phyloP scores from a whole-genome alignment of 2,329 filamentous ascomycete species.

The Beauveria scarabaeidicola region DNA sequence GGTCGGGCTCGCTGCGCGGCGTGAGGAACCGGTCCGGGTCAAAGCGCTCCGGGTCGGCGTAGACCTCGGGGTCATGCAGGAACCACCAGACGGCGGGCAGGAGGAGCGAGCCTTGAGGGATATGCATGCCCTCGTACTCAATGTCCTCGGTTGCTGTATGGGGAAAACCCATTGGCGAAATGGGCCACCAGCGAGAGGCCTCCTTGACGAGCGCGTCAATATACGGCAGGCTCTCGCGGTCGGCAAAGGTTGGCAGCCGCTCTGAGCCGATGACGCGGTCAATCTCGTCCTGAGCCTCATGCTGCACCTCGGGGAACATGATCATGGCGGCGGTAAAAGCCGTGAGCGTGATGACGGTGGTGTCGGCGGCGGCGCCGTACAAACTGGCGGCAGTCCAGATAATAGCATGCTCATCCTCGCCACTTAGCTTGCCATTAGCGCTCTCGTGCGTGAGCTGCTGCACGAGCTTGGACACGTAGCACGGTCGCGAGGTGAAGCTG shows the following conservation, averaged over 20 bases:
- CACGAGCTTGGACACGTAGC: slow-evolving; percentile 19
- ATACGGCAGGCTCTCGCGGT: slow-evolving; percentile 37
- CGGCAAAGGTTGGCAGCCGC: slow-evolving; percentile 33
- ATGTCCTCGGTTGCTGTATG: slow-evolving; percentile 27
- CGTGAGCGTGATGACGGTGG: slow-evolving; percentile 18
- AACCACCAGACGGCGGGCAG: slow-evolving; percentile 22
- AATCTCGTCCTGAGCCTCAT: slow-evolving; percentile 31
- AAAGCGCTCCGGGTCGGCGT: slow-evolving; percentile 34
- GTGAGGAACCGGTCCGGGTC: slow-evolving; percentile 25
- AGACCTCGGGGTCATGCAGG: slow-evolving; percentile 60
- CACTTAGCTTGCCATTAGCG: neutral
- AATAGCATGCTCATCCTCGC: slow-evolving; percentile 6
- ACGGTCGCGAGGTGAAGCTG: slow-evolving; percentile 13
- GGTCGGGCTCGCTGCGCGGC: slow-evolving; percentile 22
- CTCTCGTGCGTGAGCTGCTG: neutral
- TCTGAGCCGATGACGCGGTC: slow-evolving; percentile 32
- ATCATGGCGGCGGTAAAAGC: slow-evolving; percentile 40
- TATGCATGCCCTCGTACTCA: slow-evolving; percentile 14
- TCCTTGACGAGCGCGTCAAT: neutral
- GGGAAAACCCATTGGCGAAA: slow-evolving; percentile 27
- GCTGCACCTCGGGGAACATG: slow-evolving; percentile 32
- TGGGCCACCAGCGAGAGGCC: slow-evolving; percentile 22
- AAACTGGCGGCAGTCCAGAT: slow-evolving; percentile 13
- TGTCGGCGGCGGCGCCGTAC: slow-evolving; percentile 12
- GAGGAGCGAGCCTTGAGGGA: slow-evolving; percentile 16